These are phyloP conservation scores for Cystobasidiopsis lactophilus DNA, from an alignment of 768 basidiomycete genomes.

Conservation along the genomic window DNA sequence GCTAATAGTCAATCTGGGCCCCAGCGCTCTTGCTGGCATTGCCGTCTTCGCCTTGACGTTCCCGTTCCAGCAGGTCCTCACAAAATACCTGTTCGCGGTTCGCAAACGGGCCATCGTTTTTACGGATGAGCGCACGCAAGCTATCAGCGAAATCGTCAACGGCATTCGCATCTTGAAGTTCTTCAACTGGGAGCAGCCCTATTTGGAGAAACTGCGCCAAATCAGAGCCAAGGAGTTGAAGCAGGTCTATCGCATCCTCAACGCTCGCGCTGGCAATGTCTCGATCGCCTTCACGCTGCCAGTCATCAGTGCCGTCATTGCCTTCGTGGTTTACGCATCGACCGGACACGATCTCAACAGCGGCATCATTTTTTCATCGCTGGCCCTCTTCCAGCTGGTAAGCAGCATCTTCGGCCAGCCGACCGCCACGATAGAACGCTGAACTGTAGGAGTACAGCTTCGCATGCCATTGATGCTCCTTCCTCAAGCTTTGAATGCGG, in stretches of 20 bases:
- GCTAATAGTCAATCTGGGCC: too few species aligned
- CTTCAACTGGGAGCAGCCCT: constrained; percentile 32
- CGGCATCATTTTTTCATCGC: constrained; percentile 53
- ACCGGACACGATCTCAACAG: constrained; percentile 47
- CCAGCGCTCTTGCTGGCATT: neutral
- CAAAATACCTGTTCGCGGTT: constrained; percentile 33
- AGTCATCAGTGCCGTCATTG: constrained; percentile 46
- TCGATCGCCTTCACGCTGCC: constrained; percentile 30
- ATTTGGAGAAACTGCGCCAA: constrained; percentile 39
- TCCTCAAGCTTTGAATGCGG: constrained; percentile 26
- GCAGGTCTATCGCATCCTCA: constrained; percentile 28
- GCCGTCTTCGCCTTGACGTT: neutral
- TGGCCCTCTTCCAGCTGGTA: constrained; percentile 62
- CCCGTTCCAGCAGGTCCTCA: neutral
- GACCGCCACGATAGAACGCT: too few species aligned
- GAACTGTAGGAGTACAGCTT: too few species aligned
- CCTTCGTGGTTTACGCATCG: constrained; percentile 46
- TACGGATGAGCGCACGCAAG: constrained; percentile 69
- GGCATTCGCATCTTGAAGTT: constrained; percentile 48
- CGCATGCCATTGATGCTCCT: constrained; percentile 34
- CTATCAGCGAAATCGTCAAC: constrained; percentile 65
- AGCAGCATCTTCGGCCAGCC: too few species aligned
- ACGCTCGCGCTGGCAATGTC: constrained; percentile 11
- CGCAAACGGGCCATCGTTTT: constrained; percentile 56
- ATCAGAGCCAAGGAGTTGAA: constrained; percentile 49